Conservation (phyloP, 2,329 filamentous ascomycete species). For the Aspergillus viridinutans region DNA sequence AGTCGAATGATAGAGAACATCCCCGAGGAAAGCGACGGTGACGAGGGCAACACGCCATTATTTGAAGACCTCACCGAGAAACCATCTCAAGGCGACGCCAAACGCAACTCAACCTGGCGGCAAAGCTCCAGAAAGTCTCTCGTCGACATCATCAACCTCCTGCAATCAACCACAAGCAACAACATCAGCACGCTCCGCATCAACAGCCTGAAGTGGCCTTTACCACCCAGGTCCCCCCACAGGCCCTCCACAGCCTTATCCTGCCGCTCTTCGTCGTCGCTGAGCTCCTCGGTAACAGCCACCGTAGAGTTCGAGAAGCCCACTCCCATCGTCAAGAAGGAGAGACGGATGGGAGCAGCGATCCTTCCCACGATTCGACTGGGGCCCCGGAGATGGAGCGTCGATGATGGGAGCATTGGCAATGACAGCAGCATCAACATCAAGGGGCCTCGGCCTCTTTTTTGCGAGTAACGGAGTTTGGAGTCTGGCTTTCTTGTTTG, state of each 20-base stretch:
- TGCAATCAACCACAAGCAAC: conserved; percentile 6
- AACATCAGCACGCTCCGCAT: conserved; percentile 2
- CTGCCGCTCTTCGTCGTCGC: neutral
- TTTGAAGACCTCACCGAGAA: neutral
- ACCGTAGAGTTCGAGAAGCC: neutral
- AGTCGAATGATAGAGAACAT: conserved; percentile 17
- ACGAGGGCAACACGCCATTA: neutral
- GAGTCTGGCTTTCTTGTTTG: conserved; percentile 11
- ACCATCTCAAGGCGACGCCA: neutral
- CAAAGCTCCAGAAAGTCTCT: conserved; percentile 17
- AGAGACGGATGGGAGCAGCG: conserved; percentile 2
- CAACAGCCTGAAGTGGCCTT: neutral
- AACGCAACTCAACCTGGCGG: conserved; percentile 9
- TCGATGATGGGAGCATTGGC: neutral
- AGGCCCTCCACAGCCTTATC: neutral
- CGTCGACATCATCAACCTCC: conserved; percentile 16
- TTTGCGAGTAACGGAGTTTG: conserved; percentile 19
- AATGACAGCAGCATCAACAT: neutral
- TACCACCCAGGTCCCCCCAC: neutral
- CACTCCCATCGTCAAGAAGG: neutral
- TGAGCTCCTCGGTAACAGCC: neutral
- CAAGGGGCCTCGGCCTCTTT: conserved; percentile 16
- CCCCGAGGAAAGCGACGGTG: conserved; percentile 13
- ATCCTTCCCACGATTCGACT: conserved; percentile 1
- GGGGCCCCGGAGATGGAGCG: neutral